Conservation (phyloP, 352 stramenopile genomes). For the Globisporangium cystogenes region DNA sequence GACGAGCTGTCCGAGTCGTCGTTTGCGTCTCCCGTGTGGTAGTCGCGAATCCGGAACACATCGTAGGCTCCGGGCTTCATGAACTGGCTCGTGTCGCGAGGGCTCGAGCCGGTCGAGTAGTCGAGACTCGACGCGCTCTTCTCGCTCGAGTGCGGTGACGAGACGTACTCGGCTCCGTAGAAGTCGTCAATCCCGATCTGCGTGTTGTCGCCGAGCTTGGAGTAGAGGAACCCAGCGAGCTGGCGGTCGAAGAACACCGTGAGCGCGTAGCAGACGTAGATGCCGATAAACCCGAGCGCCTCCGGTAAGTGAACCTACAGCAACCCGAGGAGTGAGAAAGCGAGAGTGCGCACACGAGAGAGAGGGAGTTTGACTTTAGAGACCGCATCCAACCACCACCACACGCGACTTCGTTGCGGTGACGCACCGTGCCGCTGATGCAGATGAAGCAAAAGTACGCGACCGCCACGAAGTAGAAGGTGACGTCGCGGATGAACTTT, state of each 20-base stretch:
- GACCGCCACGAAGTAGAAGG: slow-evolving; percentile 67
- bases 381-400: too few relatives aligned
- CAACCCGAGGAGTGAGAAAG: too few relatives aligned
- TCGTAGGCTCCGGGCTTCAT: slow-evolving; percentile 19
- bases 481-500: slow-evolving; percentile 68
- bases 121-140: slow-evolving; percentile 22
- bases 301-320: slow-evolving; percentile 44
- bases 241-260: slow-evolving; percentile 57
- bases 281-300: slow-evolving; percentile 62
- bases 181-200: slow-evolving; percentile 32
- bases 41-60: slow-evolving; percentile 25
- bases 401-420: background rate
- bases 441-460: slow-evolving; percentile 71
- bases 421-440: slow-evolving; percentile 41
- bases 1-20: slow-evolving; percentile 55
- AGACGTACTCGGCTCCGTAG: slow-evolving; percentile 12
- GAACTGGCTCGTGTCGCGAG: slow-evolving; percentile 5
- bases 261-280: slow-evolving; percentile 60
- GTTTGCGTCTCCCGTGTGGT: slow-evolving; percentile 4
- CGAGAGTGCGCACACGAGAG: too few relatives aligned
- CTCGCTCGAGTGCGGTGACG: slow-evolving; percentile 14
- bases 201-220: slow-evolving; percentile 10
- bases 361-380: background rate
- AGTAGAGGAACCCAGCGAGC: slow-evolving; percentile 18
- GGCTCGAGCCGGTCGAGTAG: background rate